Base-by-base conservation (phyloP, 768 basidiomycete genomes). In the Lactifluus volemus region DNA sequence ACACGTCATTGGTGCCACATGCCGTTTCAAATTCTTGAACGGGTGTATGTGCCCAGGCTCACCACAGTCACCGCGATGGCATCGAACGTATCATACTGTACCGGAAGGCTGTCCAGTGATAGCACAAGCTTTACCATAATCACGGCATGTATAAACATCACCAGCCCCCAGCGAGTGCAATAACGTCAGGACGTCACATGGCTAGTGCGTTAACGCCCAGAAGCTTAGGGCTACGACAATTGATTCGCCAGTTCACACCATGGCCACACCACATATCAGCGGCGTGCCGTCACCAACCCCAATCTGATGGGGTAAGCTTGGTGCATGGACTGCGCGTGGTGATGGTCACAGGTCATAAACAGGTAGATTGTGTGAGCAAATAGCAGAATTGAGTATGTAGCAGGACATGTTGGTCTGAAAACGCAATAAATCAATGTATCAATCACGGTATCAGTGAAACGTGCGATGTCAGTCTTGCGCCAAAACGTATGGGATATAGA, bases 381-480 rank as follows among this genome's bases (percentile, higher is more conserved):
- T 29, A 56, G 15, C 47, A 56, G 30, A 53, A 62, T 36, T 34
- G 30, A 45, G 50, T 47, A 47, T 48, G 57, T 45, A 49, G n/a
- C 52, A 54, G 49, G 47, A 36, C 45, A 44, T 36, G 55, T 29
- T 38, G 30, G 51, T 53, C 50, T 48, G 56, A 49, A 53, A 58
- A 47, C 56, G 48, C 34, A 58, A 63, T 63, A 63, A 62, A 44
- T 63, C 56, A 58, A 54, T 63, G 61, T 54, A 58, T 44, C 47
- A 58, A 58, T 41, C 58, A 63, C 61, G 57, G 61, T 63, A 63
- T 63, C 61, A 49, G 61, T 58, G 61, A 51, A 29, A 41, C 29
- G 47, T 63, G 61, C 41, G 38, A 44, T 53, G 41, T 56, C 55
- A 53, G 61, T 63, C 45, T 51, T 48, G 61, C 48, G 52, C 54